Evolutionary conservation across 2,329 filamentous ascomycete species (phyloP).

Genomic region (Scytalidium lignicola): DNA sequence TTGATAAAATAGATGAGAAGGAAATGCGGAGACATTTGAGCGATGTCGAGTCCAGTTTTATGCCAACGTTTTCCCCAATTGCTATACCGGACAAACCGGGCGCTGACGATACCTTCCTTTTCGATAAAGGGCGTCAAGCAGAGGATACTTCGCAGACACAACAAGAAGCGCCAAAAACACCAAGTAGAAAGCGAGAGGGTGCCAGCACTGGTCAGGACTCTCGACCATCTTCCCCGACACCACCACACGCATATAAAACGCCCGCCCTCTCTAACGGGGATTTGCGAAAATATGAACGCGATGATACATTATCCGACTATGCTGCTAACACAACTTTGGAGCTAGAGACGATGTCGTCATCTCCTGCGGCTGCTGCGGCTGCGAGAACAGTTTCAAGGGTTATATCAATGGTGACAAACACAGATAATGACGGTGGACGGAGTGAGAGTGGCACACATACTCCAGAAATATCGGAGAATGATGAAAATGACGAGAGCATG

Average conservation of each 20-base stretch:
- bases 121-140: slow-evolving; percentile 37
- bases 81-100: slow-evolving; percentile 37
- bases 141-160: not conserved
- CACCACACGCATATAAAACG: slow-evolving; percentile 22
- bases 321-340: slow-evolving; percentile 40
- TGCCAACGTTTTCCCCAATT: slow-evolving; percentile 53
- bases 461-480: not conserved
- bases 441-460: slow-evolving; percentile 8
- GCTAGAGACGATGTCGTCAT: slow-evolving; percentile 49
- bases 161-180: slow-evolving; percentile 1
- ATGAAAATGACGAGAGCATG: slow-evolving; percentile 14
- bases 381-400: slow-evolving; percentile 49
- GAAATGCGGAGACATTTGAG: slow-evolving; percentile 43
- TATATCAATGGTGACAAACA: slow-evolving; percentile 39
- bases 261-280: slow-evolving; percentile 9
- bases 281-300: not conserved
- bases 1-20: slow-evolving; percentile 24
- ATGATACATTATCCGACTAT: slow-evolving; percentile 9
- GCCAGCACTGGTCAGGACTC: not conserved
- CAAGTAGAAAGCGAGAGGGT: slow-evolving; percentile 7
- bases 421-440: slow-evolving; percentile 7
- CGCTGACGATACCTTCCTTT: slow-evolving; percentile 55
- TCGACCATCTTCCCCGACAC: slow-evolving; percentile 18
- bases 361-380: slow-evolving; percentile 50
- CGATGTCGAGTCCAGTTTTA: slow-evolving; percentile 63